A percentile compares a stretch with the other conserved stretches of the same genome.
Evolutionary conservation across 2,329 filamentous ascomycete species (phyloP).

Genomic region (Venturia effusa): DNA sequence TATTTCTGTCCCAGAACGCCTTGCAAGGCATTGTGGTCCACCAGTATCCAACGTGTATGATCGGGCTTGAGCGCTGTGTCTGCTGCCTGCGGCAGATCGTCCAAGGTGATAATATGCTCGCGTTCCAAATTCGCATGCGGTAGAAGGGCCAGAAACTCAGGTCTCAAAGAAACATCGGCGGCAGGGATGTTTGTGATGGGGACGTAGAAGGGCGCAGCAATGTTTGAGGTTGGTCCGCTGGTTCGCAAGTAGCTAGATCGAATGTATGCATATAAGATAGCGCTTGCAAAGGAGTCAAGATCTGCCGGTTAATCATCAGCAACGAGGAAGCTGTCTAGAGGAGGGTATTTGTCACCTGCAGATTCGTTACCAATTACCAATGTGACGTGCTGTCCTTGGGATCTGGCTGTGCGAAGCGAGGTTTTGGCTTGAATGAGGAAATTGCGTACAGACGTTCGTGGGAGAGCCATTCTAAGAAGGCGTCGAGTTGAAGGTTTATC

Average conservation of each 20-base stretch:
- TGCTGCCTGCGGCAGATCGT: slow-evolving; percentile 43
- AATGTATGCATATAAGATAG: slow-evolving; percentile 64
- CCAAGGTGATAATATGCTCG: slow-evolving; percentile 54
- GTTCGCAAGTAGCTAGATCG: slow-evolving; percentile 45
- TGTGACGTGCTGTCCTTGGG: slow-evolving; percentile 30
- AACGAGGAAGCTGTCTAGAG: neutral
- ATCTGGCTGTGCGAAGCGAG: slow-evolving; percentile 29
- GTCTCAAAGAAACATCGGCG: slow-evolving; percentile 58
- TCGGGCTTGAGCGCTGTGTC: slow-evolving; percentile 38
- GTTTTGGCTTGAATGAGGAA: slow-evolving; percentile 36
- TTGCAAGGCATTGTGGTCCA: slow-evolving; percentile 69
- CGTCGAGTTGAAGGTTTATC: neutral
- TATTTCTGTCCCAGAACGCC: slow-evolving; percentile 48
- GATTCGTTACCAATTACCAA: slow-evolving; percentile 45
- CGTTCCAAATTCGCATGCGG: slow-evolving; percentile 46
- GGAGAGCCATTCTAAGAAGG: neutral
- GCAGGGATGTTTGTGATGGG: slow-evolving; percentile 62
- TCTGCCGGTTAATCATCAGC: slow-evolving; percentile 42
- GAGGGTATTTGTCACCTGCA: slow-evolving; percentile 25
- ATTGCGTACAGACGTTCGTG: neutral
- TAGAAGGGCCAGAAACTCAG: slow-evolving; percentile 60
- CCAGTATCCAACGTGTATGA: slow-evolving; percentile 59
- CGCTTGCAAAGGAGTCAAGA: slow-evolving; percentile 68
- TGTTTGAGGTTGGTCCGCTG: slow-evolving; percentile 20
- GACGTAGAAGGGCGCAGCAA: slow-evolving; percentile 42